Evolutionary conservation across 768 basidiomycete genomes (phyloP).

Genomic region (Termitomyces sp.): DNA sequence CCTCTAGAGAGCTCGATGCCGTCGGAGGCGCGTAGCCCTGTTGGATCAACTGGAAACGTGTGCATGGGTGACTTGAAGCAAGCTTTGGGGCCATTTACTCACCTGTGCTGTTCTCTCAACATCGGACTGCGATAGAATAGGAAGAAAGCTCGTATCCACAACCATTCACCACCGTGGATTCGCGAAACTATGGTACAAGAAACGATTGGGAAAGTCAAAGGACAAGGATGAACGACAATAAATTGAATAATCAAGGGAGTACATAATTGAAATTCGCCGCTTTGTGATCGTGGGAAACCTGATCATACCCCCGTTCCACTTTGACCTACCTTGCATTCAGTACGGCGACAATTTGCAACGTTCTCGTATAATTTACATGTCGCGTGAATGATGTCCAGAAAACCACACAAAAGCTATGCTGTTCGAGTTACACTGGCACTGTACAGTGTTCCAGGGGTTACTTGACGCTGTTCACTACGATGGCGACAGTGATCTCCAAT

Average conservation of each 20-base stretch:
- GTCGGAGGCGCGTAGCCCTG: conserved; percentile 60
- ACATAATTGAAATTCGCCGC: neutral
- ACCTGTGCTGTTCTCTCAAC: conserved; percentile 61
- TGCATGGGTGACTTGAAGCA: conserved; percentile 2
- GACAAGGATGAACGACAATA: neutral
- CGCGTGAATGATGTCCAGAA: neutral
- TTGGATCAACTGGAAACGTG: conserved; percentile 56
- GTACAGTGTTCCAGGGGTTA: too few relatives aligned
- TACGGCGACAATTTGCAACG: neutral
- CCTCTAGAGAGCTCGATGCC: conserved; percentile 48
- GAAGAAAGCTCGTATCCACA: conserved; percentile 46
- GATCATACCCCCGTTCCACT: too few relatives aligned
- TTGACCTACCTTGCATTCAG: too few relatives aligned
- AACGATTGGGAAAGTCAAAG: neutral
- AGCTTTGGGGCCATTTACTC: conserved; percentile 18
- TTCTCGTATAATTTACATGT: neutral
- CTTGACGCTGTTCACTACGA: neutral
- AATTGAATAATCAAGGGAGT: neutral
- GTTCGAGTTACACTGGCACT: too few relatives aligned
- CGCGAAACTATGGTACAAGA: conserved; percentile 1
- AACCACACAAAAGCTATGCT: too few relatives aligned
- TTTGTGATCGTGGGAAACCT: conserved; percentile 8
- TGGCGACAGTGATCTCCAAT: neutral
- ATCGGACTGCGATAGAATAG: conserved; percentile 49
- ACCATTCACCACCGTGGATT: conserved; percentile 16